Evolutionary conservation across 306 rosid species (phyloP).

Genomic region (Pyrus betulifolia): DNA sequence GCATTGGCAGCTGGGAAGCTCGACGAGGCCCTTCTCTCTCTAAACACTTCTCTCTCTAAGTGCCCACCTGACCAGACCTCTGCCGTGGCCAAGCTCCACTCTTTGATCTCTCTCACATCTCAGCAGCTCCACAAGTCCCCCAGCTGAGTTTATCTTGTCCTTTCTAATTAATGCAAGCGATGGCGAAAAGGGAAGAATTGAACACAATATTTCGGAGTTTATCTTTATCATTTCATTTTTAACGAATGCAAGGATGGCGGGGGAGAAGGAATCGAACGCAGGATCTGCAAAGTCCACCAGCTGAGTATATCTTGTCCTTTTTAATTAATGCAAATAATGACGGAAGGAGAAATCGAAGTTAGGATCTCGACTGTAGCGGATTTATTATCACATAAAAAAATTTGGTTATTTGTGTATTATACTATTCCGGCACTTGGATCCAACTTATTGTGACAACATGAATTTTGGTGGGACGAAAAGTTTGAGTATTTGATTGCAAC

Average conservation of each 20-base stretch:
- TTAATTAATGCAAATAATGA: too few species aligned
- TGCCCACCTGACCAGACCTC: constrained; percentile 65
- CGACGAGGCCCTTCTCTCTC: constrained; percentile 57
- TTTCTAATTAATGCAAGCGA: not conserved
- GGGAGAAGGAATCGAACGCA: too few species aligned
- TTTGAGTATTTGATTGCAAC: not conserved
- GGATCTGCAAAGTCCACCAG: too few species aligned
- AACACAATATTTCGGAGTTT: not conserved
- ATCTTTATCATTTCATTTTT: too few species aligned
- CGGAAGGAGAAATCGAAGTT: too few species aligned
- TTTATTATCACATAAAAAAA: not conserved
- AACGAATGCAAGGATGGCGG: too few species aligned
- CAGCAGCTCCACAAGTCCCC: constrained; percentile 50
- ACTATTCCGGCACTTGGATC: not conserved
- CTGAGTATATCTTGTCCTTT: too few species aligned
- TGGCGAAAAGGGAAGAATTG: not conserved
- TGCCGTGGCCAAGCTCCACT: constrained; percentile 61
- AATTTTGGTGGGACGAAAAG: not conserved
- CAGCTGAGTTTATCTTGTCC: constrained; percentile 9
- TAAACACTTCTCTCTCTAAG: constrained; percentile 55
- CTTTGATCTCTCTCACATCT: constrained; percentile 66
- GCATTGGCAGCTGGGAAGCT: constrained; percentile 71
- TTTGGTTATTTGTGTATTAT: not conserved
- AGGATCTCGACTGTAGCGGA: not conserved
- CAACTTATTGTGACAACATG: not conserved